Evolutionary conservation across 2,329 filamentous ascomycete species (phyloP), one percentile per base, ranked within the genome.

Genomic region (Trichoderma sp.): DNA sequence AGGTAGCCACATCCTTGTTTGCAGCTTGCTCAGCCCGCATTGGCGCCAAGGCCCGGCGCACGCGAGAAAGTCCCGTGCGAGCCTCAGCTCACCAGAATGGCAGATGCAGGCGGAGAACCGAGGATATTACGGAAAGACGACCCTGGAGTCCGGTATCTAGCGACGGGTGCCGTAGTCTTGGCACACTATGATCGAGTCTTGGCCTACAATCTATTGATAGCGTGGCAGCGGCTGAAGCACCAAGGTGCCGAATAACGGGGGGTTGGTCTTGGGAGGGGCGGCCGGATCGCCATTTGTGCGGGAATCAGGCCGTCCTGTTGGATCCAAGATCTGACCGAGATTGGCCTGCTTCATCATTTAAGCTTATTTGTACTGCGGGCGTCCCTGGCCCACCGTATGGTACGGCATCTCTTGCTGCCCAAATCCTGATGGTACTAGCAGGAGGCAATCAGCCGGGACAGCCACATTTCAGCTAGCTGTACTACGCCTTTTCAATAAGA

Each of bases 61-160:
- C 30, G 50, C 17, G 19, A n/a, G 58, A 19, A 24, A 9, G 24
- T 43, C 24, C n/a, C 10, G 19, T 10, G 30, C 30, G 34, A 30
- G 10, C 24, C 17, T 44, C 58, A 52, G 58, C 47, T 61, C 10
- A 44, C 17, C 43, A 43, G 45, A 19, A 28, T 9, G n/a, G 17
- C n/a, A 41, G 58, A 28, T 21, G 21, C 14, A 19, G 51, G 7
- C 34, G 24, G 45, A 26, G 43, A 24, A 15, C 34, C 58, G 58
- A 61, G 34, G 43, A 61, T 61, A 44, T 52, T 19, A 61, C 58
- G 58, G 58, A 41, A 51, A 61, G 47, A 44, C 26, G 26, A n/a
- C n/a, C n/a, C n/a, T n/a, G n/a, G n/a, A 39, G 17, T 12, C 26
- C 17, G n/a, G 47, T 15, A 24, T 19, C 12, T 14, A 21, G 34